A percentile compares a stretch with the other conserved stretches of the same genome.
Evolutionary conservation across 164 flowering plant genomes (phyloP).

Genomic region (Annona squamosa): DNA sequence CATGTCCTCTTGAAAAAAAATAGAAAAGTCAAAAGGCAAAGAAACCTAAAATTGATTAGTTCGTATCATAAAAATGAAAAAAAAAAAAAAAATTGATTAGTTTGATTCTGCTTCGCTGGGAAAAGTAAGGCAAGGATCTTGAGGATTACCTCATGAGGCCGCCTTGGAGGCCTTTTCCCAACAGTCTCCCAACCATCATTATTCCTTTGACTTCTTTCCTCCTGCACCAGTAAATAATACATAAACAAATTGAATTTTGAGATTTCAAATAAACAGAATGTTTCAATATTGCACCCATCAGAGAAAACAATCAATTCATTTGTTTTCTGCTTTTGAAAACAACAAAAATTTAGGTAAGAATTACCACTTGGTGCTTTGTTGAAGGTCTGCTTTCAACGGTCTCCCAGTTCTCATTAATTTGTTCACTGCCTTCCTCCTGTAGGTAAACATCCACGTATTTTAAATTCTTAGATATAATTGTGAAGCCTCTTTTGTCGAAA

Average conservation of each 20-base stretch:
- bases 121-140: not conserved
- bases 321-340: not conserved
- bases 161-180: constrained; percentile 41
- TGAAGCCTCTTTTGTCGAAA: not conserved
- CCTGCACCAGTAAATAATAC: not conserved
- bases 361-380: constrained; percentile 49
- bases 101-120: not conserved
- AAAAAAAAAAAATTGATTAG: no score
- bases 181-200: constrained; percentile 63
- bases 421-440: constrained; percentile 1
- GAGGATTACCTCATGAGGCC: constrained; percentile 43
- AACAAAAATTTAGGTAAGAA: not conserved
- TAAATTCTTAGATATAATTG: no score
- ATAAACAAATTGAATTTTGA: no score
- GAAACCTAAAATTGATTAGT: no score
- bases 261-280: no score
- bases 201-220: not conserved
- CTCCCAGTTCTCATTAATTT: constrained; percentile 48
- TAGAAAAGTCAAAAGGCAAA: no score
- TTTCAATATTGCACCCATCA: not conserved
- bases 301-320: no score
- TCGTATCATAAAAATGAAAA: no score
- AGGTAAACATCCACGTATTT: no score
- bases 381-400: constrained; percentile 48
- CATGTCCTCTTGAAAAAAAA: not conserved